These are phyloP conservation scores for Lactarius pseudohatsudake DNA, from an alignment of 768 basidiomycete species.

Conservation along the genomic window DNA sequence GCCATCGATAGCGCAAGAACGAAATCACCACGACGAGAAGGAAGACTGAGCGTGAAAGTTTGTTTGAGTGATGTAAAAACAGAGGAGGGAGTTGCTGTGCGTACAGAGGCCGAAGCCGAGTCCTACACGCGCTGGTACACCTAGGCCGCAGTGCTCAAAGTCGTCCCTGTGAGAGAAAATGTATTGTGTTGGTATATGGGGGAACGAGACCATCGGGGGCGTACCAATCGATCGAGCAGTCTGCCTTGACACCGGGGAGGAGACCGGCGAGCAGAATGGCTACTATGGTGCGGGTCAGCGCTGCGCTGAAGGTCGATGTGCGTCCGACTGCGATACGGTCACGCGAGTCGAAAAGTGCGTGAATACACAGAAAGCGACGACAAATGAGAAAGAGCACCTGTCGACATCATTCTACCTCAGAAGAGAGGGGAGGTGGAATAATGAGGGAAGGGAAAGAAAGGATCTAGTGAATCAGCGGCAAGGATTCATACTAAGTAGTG, in stretches of 20 bases:
- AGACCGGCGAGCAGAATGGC: background rate
- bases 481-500: background rate
- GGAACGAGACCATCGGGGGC: background rate
- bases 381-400: background rate
- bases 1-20: background rate
- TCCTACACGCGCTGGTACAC: background rate
- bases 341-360: background rate
- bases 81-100: background rate
- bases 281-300: background rate
- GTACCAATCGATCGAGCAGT: slow-evolving; percentile 11
- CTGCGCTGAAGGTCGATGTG: background rate
- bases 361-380: background rate
- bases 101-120: slow-evolving; percentile 6
- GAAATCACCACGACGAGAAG: background rate
- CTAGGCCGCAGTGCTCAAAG: background rate
- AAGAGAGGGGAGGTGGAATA: background rate
- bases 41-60: background rate
- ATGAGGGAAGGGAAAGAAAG: background rate
- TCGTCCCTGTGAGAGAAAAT: background rate
- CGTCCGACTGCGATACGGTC: background rate
- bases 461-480: background rate
- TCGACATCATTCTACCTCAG: background rate
- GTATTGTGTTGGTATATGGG: background rate
- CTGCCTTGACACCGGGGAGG: slow-evolving; percentile 8
- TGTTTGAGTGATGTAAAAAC: background rate